Conservation (phyloP, 2,329 filamentous ascomycete species). For the Colletotrichum sp. region DNA sequence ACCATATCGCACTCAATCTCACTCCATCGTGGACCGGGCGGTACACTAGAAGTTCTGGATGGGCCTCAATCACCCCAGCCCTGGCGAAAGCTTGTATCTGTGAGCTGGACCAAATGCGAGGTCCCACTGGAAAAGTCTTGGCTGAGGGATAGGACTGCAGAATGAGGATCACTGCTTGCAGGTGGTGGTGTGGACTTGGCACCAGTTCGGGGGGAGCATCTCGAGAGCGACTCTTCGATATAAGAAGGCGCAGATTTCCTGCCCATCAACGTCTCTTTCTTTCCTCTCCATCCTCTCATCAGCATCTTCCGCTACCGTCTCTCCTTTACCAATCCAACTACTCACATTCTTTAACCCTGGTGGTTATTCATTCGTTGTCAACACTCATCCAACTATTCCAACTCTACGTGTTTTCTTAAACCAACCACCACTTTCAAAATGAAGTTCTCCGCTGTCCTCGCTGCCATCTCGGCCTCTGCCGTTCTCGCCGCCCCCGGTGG, state of each 20-base stretch:
- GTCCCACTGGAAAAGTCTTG: slow-evolving; percentile 6
- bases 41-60: not conserved
- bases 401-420: slow-evolving; percentile 9
- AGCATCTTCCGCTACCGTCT: slow-evolving; percentile 14
- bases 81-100: slow-evolving; percentile 7
- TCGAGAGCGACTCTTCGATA: not conserved
- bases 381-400: not conserved
- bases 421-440: slow-evolving; percentile 23
- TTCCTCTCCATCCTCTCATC: slow-evolving; percentile 4
- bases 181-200: not conserved
- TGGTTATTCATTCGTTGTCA: slow-evolving; percentile 19
- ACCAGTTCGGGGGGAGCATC: not conserved
- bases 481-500: slow-evolving; percentile 23
- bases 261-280: not conserved
- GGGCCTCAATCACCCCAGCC: not conserved
- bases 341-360: slow-evolving; percentile 27
- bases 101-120: not conserved
- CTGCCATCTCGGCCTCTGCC: slow-evolving; percentile 23
- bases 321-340: slow-evolving; percentile 32
- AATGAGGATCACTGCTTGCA: not conserved
- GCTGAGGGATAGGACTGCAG: not conserved
- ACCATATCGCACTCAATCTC: slow-evolving; percentile 1
- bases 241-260: slow-evolving; percentile 11
- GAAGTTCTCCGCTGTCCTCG: slow-evolving; percentile 27
- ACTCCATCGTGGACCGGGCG: not conserved